Base-by-base conservation (phyloP, 331 rosid species). In the Rosa hybrid region DNA sequence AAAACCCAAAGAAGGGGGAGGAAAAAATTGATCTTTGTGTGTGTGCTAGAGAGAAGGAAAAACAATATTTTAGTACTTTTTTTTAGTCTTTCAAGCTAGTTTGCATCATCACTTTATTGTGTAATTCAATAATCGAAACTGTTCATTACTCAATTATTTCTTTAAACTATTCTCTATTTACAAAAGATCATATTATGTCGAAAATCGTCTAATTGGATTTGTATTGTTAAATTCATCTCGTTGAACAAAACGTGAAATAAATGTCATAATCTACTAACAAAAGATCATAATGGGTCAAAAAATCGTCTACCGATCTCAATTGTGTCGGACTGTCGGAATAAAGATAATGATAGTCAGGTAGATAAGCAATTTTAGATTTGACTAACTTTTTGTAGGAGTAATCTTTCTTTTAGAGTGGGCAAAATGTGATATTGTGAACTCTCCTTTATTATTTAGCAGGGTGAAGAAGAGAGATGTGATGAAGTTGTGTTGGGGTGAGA, bases 401-500 rank as follows among this genome's bases (percentile, higher is more conserved):
- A 60, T 10, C 0, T 21, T 9, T 60, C 13, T 23, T 2, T 6
- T 1, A 8, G 16, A 59, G 2, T 4, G 38, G 1, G 39, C 5
- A 12, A 62, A 62, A 4, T 45, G 16, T 12, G 71, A 34, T 25
- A 14, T 30, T 7, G 21, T 62, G 8, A 62, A 13, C 20, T 62
- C 41, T 12, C 0, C 23, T 65, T 12, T 64, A 64, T 64, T 27
- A 60, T 10, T 25, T 60, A n/a, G 42, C 12, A 30, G 70, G 69
- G 70, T 30, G 4, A 13, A 14, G 70, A 6, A 64, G 89, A 80
- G 63, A 63, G 69, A 25, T 62, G 68, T 27, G 68, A 63, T 63
- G 68, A 73, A 78, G 86, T 38, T 39, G 72, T 67, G 88, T 79
- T 60, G 85, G 73, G 85, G 83, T 74, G 84, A 75, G 87, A 80